Evolutionary conservation across 140 eudicot species (phyloP), one percentile per base, ranked within the genome.

Genomic region (Erigeron philadelphicus): DNA sequence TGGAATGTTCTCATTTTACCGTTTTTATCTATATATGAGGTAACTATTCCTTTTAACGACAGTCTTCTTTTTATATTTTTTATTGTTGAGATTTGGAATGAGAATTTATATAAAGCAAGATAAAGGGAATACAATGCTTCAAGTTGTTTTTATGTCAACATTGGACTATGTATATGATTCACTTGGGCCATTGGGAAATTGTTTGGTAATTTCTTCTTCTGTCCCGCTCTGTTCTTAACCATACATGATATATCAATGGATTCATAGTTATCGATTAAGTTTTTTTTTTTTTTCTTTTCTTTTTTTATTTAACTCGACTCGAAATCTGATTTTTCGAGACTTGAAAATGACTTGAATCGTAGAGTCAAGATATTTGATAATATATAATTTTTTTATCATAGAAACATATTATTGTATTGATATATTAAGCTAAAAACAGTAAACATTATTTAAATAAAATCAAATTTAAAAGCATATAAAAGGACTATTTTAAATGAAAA

Each of bases 171-270:
- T 68, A 62, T 64, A 59, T 68, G 46, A 17, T 41, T 53, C 65
- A 66, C 72, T 65, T 21, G 66, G 64, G 46, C 48, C 66, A 74
- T 66, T 57, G 58, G 74, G 80, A 69, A 76, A 69, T 69, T 76
- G 80, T 52, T 15, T 50, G 66, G 80, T 69, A 69, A 69, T 76
- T 76, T 68, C 80, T 76, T 69, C 64, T 46, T 69, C 48, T 70
- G 80, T 53, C 23, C 65, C 25, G 4, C 31, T 61, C 5, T 61
- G 47, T 67, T 74, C 42, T 66, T 48, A 55, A 65, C 78, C 77
- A 47, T 21, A 13, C 71, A 73, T 73, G 71, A 47, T 21, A 13
- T 63, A 73, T 73, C 45, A 66, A 55, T 11, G 15, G 19, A 19
- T n/a, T n/a, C n/a, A n/a, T n/a, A n/a, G n/a, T n/a, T n/a, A n/a